Evolutionary conservation across 177 flowering plant species (phyloP).

Genomic region (Vitis hybrid): DNA sequence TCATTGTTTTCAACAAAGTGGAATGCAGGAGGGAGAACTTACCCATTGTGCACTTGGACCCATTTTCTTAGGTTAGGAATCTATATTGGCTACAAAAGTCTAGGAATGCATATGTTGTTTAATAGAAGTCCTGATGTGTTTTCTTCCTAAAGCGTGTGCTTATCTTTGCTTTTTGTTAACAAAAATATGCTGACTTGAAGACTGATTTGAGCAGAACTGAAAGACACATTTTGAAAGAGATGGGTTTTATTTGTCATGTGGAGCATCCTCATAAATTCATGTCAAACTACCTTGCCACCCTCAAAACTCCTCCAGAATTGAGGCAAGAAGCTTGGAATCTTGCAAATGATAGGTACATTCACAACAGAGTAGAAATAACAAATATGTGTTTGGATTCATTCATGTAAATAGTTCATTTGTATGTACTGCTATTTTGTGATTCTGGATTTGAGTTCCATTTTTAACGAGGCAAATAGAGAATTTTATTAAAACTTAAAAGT

Average conservation of each 20-base stretch:
- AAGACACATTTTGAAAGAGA: slow-evolving; percentile 86
- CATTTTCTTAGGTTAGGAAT: slow-evolving; percentile 57
- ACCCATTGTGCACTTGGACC: slow-evolving; percentile 68
- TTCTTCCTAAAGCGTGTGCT: neutral
- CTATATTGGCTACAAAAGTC: too few relatives aligned
- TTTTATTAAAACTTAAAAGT: too few relatives aligned
- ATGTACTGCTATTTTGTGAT: too few relatives aligned
- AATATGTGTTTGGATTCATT: too few relatives aligned
- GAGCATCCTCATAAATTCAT: slow-evolving; percentile 98
- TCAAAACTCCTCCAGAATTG: slow-evolving; percentile 69
- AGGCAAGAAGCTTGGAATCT: slow-evolving; percentile 98
- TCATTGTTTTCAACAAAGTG: slow-evolving; percentile 89
- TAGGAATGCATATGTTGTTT: too few relatives aligned
- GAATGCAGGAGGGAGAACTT: slow-evolving; percentile 91
- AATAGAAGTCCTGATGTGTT: too few relatives aligned
- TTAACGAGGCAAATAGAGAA: too few relatives aligned
- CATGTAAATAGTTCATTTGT: too few relatives aligned
- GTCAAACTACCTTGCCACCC: slow-evolving; percentile 86
- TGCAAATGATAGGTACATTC: slow-evolving; percentile 87
- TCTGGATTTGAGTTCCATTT: too few relatives aligned
- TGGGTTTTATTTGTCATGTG: slow-evolving; percentile 98
- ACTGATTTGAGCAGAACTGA: slow-evolving; percentile 77
- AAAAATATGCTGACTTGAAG: slow-evolving; percentile 84
- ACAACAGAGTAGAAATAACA: too few relatives aligned
- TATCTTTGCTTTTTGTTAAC: slow-evolving; percentile 13